Conservation (phyloP, 805 yeast species). For the Lachancea kluyveri region DNA sequence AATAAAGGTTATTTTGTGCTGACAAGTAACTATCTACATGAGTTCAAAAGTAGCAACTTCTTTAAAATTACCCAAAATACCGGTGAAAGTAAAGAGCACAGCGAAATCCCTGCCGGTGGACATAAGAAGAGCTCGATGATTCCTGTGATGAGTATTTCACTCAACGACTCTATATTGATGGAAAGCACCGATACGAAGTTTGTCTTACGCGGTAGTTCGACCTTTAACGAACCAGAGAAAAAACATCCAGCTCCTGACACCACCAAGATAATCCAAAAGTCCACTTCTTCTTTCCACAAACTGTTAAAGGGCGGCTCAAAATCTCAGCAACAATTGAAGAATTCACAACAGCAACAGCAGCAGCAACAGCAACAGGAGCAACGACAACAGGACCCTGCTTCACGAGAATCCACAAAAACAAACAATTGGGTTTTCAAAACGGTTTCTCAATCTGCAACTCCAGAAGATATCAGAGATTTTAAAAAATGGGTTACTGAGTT, state of each 20-base stretch:
- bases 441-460: conserved; percentile 34
- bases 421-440: conserved; percentile 27
- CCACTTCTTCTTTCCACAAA: conserved; percentile 15
- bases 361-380: too few relatives aligned
- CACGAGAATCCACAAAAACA: conserved; percentile 13
- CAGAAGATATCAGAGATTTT: conserved; percentile 37
- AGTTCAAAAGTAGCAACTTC: conserved; percentile 43
- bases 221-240: conserved; percentile 16
- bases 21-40: conserved; percentile 62
- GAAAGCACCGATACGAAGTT: conserved; percentile 36
- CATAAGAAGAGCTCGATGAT: conserved; percentile 44
- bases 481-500: conserved; percentile 51
- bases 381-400: conserved; percentile 3
- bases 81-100: conserved; percentile 9
- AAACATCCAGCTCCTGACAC: conserved; percentile 16
- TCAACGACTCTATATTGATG: conserved; percentile 31
- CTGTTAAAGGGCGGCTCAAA: conserved; percentile 16
- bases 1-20: conserved; percentile 59
- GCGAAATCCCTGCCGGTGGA: conserved; percentile 8
- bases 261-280: conserved; percentile 14
- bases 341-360: conserved; percentile 2
- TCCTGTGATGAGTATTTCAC: conserved; percentile 37
- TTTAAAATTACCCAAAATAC: conserved; percentile 16
- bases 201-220: conserved; percentile 32
- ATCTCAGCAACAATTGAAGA: conserved; percentile 4